A percentile compares a stretch with the other conserved stretches of the same genome.
Evolutionary conservation across 495 filamentous ascomycete species (phyloP).

Genomic region (Penicillium paxilli): DNA sequence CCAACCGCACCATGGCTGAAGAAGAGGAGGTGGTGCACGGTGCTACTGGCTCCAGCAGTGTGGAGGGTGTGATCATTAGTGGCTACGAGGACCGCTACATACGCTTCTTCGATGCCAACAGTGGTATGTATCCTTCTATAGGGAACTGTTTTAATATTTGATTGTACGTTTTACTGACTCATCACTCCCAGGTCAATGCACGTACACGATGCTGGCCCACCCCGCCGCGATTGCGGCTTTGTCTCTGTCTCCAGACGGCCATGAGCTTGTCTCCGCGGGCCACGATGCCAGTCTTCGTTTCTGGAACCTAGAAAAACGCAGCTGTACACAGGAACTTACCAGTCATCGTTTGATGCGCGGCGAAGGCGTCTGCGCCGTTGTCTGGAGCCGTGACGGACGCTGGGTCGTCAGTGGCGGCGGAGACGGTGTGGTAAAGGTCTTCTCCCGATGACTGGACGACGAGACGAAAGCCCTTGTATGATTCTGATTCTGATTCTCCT

Average conservation of each 20-base stretch:
- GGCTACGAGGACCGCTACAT: constrained; percentile 96
- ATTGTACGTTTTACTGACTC: constrained; percentile 29
- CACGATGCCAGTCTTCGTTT: constrained; percentile 94
- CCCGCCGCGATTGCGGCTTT: constrained; percentile 88
- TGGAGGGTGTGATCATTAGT: constrained; percentile 90
- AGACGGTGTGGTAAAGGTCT: constrained; percentile 97
- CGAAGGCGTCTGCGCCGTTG: constrained; percentile 88
- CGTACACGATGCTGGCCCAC: constrained; percentile 97
- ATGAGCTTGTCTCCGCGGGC: constrained; percentile 92
- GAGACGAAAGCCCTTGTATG: constrained; percentile 37
- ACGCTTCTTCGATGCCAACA: constrained; percentile 96
- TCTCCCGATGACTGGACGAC: constrained; percentile 57
- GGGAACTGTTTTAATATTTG: too few relatives aligned
- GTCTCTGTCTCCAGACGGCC: constrained; percentile 85
- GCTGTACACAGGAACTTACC: constrained; percentile 91
- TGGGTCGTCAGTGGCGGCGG: constrained; percentile 95
- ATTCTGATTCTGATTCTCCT: constrained; percentile 25
- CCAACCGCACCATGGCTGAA: constrained; percentile 58
- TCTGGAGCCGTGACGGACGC: constrained; percentile 90
- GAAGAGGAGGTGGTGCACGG: constrained; percentile 73
- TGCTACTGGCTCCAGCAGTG: constrained; percentile 81
- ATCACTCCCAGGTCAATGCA: constrained; percentile 82
- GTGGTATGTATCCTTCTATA: constrained; percentile 72
- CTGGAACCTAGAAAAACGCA: constrained; percentile 95
- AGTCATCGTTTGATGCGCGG: constrained; percentile 89